Conservation (phyloP, 768 basidiomycete genomes). For the Lactifluus piperatus region DNA sequence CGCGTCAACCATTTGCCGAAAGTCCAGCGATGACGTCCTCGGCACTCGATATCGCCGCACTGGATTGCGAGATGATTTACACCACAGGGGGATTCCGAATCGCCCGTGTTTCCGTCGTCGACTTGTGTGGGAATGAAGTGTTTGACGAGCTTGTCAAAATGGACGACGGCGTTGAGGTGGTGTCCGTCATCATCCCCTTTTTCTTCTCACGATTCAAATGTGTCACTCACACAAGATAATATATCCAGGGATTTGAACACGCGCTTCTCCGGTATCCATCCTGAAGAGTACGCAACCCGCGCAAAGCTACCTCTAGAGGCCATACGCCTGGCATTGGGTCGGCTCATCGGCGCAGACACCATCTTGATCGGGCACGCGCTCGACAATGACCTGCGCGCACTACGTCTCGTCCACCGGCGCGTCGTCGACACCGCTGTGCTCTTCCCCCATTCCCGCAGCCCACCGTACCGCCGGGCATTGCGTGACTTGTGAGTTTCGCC, state of each 20-base stretch:
- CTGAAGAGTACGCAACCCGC: slow-evolving; percentile 39
- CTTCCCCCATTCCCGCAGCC: slow-evolving; percentile 78
- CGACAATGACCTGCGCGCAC: slow-evolving; percentile 89
- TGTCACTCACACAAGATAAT: neutral
- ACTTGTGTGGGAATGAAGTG: slow-evolving; percentile 60
- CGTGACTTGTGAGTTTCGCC: slow-evolving; percentile 56
- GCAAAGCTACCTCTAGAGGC: slow-evolving; percentile 61
- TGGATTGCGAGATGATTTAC: slow-evolving; percentile 98
- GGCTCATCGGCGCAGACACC: slow-evolving; percentile 68
- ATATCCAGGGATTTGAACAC: slow-evolving; percentile 77
- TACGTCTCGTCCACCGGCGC: slow-evolving; percentile 77
- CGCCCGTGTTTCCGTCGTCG: slow-evolving; percentile 84
- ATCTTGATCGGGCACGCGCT: slow-evolving; percentile 86
- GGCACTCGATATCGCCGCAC: slow-evolving; percentile 68
- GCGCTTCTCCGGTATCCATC: slow-evolving; percentile 76
- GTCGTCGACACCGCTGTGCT: slow-evolving; percentile 84
- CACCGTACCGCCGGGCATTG: slow-evolving; percentile 68
- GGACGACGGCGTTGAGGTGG: slow-evolving; percentile 71
- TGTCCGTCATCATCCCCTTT: slow-evolving; percentile 38
- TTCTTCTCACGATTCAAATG: neutral
- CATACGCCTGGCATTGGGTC: slow-evolving; percentile 59
- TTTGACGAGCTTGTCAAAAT: slow-evolving; percentile 78
- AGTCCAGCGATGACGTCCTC: slow-evolving; percentile 28
- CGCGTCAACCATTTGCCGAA: slow-evolving; percentile 64
- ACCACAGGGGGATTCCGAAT: slow-evolving; percentile 88